These are phyloP conservation scores for Aethionema arabicum DNA, from an alignment of 345 rosid genomes.

Conservation along the genomic window DNA sequence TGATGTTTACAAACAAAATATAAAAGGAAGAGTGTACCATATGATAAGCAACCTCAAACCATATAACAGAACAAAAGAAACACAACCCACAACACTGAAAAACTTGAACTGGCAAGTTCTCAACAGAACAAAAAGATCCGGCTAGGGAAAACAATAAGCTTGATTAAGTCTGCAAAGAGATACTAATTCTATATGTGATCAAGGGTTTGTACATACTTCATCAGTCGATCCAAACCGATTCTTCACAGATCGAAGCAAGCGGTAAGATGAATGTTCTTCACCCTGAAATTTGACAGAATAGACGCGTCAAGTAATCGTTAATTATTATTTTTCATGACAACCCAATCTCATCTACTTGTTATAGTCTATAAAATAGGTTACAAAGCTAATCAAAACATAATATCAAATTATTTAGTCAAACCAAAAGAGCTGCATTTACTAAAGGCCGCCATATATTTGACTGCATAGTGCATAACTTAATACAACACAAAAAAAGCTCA, in stretches of 20 bases:
- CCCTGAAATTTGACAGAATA: conserved; percentile 51
- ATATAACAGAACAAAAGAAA: conserved; percentile 10
- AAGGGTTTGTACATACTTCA: conserved; percentile 56
- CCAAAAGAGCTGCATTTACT: background rate
- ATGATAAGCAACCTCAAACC: conserved; percentile 17
- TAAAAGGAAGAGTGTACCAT: background rate
- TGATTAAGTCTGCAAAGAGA: conserved; percentile 8
- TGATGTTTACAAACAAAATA: background rate
- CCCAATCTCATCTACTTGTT: conserved; percentile 2
- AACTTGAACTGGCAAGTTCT: conserved; percentile 10
- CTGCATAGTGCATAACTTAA: conserved; percentile 13
- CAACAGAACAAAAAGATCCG: background rate
- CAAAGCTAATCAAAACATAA: conserved; percentile 14
- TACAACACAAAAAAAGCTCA: conserved; percentile 40
- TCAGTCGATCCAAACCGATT: conserved; percentile 93
- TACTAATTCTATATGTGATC: conserved; percentile 1
- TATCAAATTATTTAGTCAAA: conserved; percentile 1
- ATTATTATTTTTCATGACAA: conserved; percentile 13
- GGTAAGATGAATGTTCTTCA: conserved; percentile 77
- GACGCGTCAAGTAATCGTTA: background rate
- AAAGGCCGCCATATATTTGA: conserved; percentile 7
- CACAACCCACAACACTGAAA: conserved; percentile 10
- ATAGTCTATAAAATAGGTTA: conserved; percentile 7
- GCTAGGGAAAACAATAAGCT: conserved; percentile 5
- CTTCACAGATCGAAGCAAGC: conserved; percentile 90